These are phyloP conservation scores for Neolecta irregularis DNA, from an alignment of 1,139 yeast species.

Conservation along the genomic window DNA sequence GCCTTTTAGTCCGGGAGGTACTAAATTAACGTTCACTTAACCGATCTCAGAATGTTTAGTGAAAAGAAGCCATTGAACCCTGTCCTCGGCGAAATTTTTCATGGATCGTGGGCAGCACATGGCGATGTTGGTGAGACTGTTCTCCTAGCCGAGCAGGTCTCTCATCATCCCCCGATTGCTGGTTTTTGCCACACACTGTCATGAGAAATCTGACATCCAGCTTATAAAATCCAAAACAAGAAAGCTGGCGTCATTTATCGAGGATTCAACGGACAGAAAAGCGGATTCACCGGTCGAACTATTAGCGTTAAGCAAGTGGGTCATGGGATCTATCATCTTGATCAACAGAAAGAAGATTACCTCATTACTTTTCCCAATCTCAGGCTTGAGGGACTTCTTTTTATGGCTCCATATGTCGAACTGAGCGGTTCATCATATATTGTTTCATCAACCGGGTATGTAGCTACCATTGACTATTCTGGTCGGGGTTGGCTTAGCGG, in stretches of 20 bases:
- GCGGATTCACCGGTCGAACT: slow-evolving; percentile 62
- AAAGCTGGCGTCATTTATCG: slow-evolving; percentile 51
- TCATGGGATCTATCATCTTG: slow-evolving; percentile 59
- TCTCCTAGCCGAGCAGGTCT: slow-evolving; percentile 82
- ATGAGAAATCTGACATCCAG: too few species aligned
- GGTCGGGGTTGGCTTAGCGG: slow-evolving; percentile 97
- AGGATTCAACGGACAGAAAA: slow-evolving; percentile 81
- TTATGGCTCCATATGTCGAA: slow-evolving; percentile 32
- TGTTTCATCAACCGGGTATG: slow-evolving; percentile 65
- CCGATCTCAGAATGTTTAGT: too few species aligned
- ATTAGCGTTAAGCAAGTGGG: slow-evolving; percentile 83
- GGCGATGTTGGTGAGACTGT: slow-evolving; percentile 10
- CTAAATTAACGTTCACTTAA: too few species aligned
- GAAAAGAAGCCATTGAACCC: slow-evolving; percentile 95
- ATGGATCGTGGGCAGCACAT: slow-evolving; percentile 84
- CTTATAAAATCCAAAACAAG: slow-evolving; percentile 62
- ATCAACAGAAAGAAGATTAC: slow-evolving; percentile 47
- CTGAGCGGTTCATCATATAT: slow-evolving; percentile 74
- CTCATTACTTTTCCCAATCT: slow-evolving; percentile 85
- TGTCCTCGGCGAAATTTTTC: slow-evolving; percentile 75
- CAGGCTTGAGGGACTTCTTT: slow-evolving; percentile 82
- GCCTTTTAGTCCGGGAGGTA: too few species aligned
- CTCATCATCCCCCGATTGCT: slow-evolving; percentile 97
- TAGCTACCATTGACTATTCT: slow-evolving; percentile 58
- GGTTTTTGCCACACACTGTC: too few species aligned